Percentiles rank a stretch among this genome's conserved stretches.
These are phyloP conservation scores for Golovinomyces cichoracearum DNA, from an alignment of 2,329 filamentous ascomycete genomes.

Conservation along the genomic window DNA sequence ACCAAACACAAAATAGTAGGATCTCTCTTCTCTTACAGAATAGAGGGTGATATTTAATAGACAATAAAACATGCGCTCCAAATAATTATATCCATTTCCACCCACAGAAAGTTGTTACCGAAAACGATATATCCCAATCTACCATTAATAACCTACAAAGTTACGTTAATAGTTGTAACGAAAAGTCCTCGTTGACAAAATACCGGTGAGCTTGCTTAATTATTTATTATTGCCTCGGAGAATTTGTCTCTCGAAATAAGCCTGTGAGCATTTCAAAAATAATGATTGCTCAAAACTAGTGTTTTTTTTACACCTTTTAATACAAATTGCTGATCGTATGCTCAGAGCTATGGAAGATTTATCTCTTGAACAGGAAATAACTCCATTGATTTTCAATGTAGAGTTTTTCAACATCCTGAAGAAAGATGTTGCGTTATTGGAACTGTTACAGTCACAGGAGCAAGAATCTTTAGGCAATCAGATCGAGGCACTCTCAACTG, in stretches of 20 bases:
- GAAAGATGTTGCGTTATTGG: conserved; percentile 38
- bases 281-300: not conserved
- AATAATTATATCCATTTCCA: not conserved
- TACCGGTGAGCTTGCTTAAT: not conserved
- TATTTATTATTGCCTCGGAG: not conserved
- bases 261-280: not conserved
- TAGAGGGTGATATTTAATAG: not conserved
- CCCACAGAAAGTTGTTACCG: not conserved
- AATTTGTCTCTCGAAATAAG: not conserved
- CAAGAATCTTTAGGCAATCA: conserved; percentile 34
- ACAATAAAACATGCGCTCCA: not conserved
- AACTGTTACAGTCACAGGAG: conserved; percentile 36
- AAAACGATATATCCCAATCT: too few species aligned
- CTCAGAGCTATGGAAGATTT: not conserved
- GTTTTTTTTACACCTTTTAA: not conserved
- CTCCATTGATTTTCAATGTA: conserved; percentile 49
- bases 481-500: conserved; percentile 36
- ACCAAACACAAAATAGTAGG: not conserved
- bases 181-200: not conserved
- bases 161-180: not conserved
- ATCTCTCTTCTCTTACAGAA: conserved; percentile 20
- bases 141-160: too few species aligned
- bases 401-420: conserved; percentile 60
- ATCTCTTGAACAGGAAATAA: not conserved
- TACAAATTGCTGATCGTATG: not conserved